A percentile compares a stretch with the other conserved stretches of the same genome.
Conservation (phyloP, 192 early-diverging fungal species). For the Coemansia sp. region DNA sequence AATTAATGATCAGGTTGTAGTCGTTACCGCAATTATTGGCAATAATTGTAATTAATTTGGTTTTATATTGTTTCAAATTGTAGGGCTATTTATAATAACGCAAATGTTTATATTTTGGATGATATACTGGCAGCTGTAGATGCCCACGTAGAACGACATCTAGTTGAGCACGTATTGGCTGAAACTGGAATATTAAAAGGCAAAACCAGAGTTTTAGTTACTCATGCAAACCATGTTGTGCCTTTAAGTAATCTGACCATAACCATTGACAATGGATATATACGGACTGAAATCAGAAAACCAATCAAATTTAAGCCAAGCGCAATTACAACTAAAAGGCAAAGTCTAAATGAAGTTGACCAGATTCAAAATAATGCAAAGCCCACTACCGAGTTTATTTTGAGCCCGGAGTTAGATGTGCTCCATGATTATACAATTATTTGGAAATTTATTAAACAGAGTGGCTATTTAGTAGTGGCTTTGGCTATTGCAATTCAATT, state of each 20-base stretch:
- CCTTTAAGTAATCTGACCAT: not conserved
- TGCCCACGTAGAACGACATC: conserved; percentile 62
- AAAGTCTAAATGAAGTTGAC: not conserved
- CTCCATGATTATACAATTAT: not conserved
- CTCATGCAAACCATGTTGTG: not conserved
- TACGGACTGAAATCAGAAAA: too few species aligned
- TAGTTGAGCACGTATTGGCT: conserved; percentile 73
- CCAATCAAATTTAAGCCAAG: too few species aligned
- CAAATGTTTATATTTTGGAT: conserved; percentile 79
- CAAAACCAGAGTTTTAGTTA: not conserved
- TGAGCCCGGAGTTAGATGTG: not conserved
- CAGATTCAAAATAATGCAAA: too few species aligned
- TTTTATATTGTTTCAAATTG: not conserved
- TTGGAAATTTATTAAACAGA: not conserved
- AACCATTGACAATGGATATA: not conserved
- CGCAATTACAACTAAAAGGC: not conserved
- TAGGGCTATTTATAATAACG: conserved; percentile 56
- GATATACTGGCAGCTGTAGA: conserved; percentile 92
- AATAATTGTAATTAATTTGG: not conserved
- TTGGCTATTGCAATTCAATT: not conserved
- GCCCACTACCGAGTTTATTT: not conserved
- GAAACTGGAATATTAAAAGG: conserved; percentile 37
- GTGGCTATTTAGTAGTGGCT: not conserved
- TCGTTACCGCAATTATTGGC: not conserved
- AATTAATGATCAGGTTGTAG: not conserved